These are phyloP conservation scores for Mikania micrantha DNA, from an alignment of 129 eudicot genomes.

Conservation along the genomic window DNA sequence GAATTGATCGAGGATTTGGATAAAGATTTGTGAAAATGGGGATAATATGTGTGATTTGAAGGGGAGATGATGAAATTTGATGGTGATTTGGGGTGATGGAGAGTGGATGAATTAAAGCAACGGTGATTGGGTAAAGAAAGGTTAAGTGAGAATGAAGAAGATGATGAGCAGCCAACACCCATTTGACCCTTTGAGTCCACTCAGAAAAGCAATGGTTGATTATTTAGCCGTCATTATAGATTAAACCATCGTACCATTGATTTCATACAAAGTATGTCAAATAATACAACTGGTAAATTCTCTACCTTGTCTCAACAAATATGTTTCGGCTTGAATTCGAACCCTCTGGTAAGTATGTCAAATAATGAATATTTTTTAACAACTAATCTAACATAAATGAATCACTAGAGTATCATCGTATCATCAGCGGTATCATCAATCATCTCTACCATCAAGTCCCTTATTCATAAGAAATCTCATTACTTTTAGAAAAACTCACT, in stretches of 20 bases:
- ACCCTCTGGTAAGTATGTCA: no score
- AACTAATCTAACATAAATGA: no score
- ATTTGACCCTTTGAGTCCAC: conserved; percentile 17
- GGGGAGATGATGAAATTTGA: conserved; percentile 5
- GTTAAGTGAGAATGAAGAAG: conserved; percentile 25
- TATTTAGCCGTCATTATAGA: not conserved
- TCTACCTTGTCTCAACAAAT: no score
- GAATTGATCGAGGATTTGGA: conserved; percentile 15
- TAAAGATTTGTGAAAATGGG: conserved; percentile 12
- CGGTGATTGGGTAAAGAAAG: conserved; percentile 10
- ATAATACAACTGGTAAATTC: no score
- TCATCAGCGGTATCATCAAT: no score
- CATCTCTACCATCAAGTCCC: no score
- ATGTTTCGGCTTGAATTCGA: no score
- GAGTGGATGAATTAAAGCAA: conserved; percentile 1
- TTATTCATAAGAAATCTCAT: no score
- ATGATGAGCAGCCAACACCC: conserved; percentile 17
- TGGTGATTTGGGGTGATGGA: conserved; percentile 10
- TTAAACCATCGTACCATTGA: not conserved
- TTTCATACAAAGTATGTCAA: no score
- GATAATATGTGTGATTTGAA: not conserved
- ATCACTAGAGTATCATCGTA: no score
- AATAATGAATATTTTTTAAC: no score
- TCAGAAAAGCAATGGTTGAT: not conserved
- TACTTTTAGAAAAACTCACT: no score